These are phyloP conservation scores for Trypanosoma scelopori DNA, from an alignment of 208 protist genomes.

Conservation along the genomic window DNA sequence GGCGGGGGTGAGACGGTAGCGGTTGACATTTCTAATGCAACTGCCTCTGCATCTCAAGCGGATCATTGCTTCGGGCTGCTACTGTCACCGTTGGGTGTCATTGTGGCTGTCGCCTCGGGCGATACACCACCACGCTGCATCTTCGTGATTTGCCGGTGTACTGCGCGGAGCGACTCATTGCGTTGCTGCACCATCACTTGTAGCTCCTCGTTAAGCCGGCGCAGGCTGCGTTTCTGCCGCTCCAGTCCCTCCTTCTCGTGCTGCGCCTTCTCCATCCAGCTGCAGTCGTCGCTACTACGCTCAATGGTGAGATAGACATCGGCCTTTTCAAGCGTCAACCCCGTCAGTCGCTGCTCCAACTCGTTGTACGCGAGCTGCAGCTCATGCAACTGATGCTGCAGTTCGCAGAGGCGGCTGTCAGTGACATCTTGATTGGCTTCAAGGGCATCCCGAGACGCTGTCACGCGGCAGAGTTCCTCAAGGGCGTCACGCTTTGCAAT, in stretches of 20 bases:
- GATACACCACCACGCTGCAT: slow-evolving; percentile 15
- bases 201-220: slow-evolving; percentile 52
- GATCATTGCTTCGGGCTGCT: not conserved
- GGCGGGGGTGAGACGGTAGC: no score
- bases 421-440: slow-evolving; percentile 12
- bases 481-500: slow-evolving; percentile 35
- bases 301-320: slow-evolving; percentile 67
- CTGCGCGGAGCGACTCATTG: slow-evolving; percentile 52
- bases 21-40: no score
- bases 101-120: not conserved
- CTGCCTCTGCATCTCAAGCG: slow-evolving; percentile 1
- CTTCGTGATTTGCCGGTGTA: slow-evolving; percentile 41
- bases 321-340: slow-evolving; percentile 32
- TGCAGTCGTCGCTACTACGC: slow-evolving; percentile 36
- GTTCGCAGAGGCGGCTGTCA: slow-evolving; percentile 26
- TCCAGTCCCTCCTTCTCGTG: slow-evolving; percentile 53
- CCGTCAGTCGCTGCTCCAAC: slow-evolving; percentile 47
- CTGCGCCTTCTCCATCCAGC: slow-evolving; percentile 58
- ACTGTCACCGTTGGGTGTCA: not conserved
- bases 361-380: slow-evolving; percentile 43
- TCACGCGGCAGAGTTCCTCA: slow-evolving; percentile 33
- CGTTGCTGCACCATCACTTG: slow-evolving; percentile 56
- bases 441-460: slow-evolving; percentile 28
- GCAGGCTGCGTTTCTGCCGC: slow-evolving; percentile 49
- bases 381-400: slow-evolving; percentile 51